Evolutionary conservation across 768 basidiomycete species (phyloP).

Genomic region (Serendipita sp.): DNA sequence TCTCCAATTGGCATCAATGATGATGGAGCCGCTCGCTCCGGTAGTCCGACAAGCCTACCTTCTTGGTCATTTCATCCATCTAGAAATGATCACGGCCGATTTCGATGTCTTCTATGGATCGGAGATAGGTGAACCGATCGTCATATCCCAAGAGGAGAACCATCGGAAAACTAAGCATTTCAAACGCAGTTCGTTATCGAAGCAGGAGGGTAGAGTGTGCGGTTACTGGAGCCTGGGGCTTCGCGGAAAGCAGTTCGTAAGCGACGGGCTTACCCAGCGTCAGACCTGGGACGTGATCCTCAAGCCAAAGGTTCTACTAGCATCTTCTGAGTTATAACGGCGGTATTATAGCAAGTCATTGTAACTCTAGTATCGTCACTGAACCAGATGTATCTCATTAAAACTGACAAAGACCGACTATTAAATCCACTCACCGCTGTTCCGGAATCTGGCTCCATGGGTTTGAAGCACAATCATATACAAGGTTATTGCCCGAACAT

Average conservation of each 20-base stretch:
- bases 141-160: neutral
- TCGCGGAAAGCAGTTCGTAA: neutral
- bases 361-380: too few species aligned
- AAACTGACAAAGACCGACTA: too few species aligned
- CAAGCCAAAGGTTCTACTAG: neutral
- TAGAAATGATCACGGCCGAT: neutral
- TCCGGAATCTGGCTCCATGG: too few species aligned
- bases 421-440: too few species aligned
- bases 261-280: neutral
- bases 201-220: neutral
- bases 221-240: neutral
- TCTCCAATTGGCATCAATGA: neutral
- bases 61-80: neutral
- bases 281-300: neutral
- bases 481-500: too few species aligned
- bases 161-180: neutral
- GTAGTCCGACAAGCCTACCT: conserved; percentile 1
- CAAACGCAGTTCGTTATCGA: neutral
- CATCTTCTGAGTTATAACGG: too few species aligned
- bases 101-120: neutral
- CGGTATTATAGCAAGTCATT: too few species aligned
- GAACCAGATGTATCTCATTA: too few species aligned
- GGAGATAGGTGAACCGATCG: neutral
- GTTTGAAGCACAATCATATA: too few species aligned
- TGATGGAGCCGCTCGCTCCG: neutral